Base-by-base conservation (phyloP, 805 yeast species). In the Ogataea haglerorum region DNA sequence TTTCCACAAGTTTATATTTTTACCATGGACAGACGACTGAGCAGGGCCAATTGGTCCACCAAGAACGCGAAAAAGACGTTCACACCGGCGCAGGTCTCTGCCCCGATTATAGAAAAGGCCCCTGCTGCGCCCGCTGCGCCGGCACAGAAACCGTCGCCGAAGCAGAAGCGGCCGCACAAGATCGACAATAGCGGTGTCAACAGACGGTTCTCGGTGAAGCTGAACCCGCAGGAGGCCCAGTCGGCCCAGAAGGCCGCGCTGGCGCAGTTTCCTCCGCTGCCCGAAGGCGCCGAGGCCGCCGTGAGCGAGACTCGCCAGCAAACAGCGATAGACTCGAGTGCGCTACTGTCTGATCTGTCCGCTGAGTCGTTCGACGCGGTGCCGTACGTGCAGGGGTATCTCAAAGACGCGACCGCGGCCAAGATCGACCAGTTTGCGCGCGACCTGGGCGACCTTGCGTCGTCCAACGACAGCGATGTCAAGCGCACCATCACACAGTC, bases 351-450 rank as follows among this genome's bases (percentile, higher is more conserved):
- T 17, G 55, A 67, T 25, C 52, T 76, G 13, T 58, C 71, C 3
- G 65, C 64, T 25, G 65, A 68, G 2, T 46, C 60, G 3, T 77
- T 75, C 47, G 68, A 76, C 47, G 78, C 83, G 1, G 68, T 67
- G 17, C 42, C 51, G 2, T 79, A 70, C 52, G 73, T 79, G 3
- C 68, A 69, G 10, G 55, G 65, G 10, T 75, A 77, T 40, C 58
- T 86, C 45, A 66, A 78, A 9, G 75, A 78, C 46, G 86, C 88
- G 1, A 75, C 83, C 6, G 91, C 90, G 2, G 61, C 76, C 1
- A 85, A 81, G 45, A 82, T 86, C 24, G 89, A 85, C 51, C 78
- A 75, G 40, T 84, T 83, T 60, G 78, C 81, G 8, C 71, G 76
- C 14, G 73, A 71, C 38, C 64, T 85, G 47, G 53, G 61, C 2